Conservation (phyloP, 2,329 filamentous ascomycete genomes). For the Neofusicoccum umdonicola region DNA sequence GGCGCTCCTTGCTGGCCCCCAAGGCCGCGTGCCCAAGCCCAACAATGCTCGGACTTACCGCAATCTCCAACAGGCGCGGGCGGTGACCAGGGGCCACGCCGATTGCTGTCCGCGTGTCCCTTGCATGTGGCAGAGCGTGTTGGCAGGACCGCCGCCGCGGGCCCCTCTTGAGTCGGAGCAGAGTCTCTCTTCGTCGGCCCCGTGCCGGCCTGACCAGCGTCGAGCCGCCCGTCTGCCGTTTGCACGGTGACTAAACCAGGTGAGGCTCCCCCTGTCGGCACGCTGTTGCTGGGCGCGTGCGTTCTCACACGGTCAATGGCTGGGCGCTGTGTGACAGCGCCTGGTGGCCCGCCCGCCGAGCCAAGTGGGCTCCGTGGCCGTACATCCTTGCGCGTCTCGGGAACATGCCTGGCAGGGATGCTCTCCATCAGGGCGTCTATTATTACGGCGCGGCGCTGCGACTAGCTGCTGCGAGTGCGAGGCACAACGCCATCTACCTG, state of each 20-base stretch:
- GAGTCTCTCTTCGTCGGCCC: neutral
- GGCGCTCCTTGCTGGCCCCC: neutral
- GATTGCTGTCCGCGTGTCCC: neutral
- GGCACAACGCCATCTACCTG: slow-evolving; percentile 13
- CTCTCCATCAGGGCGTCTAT: slow-evolving; percentile 11
- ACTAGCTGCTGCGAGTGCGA: slow-evolving; percentile 2
- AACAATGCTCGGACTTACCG: neutral
- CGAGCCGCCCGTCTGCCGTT: neutral
- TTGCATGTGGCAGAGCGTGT: neutral
- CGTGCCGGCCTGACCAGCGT: neutral
- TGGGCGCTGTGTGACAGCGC: neutral
- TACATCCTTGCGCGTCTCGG: neutral
- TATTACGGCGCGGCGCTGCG: slow-evolving; percentile 12
- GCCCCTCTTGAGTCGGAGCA: neutral
- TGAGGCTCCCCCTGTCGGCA: neutral
- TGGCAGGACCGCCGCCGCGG: neutral
- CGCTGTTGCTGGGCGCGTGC: neutral
- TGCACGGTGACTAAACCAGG: neutral
- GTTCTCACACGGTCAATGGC: neutral
- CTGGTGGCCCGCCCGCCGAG: neutral
- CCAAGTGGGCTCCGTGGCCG: neutral
- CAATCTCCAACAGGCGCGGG: too few species aligned
- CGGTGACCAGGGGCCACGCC: neutral
- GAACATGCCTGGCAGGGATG: slow-evolving; percentile 1
- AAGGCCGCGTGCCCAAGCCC: neutral